A percentile compares a stretch with the other conserved stretches of the same genome.
Conservation (phyloP, 345 rosid genomes). For the Moricandia moricandioides region DNA sequence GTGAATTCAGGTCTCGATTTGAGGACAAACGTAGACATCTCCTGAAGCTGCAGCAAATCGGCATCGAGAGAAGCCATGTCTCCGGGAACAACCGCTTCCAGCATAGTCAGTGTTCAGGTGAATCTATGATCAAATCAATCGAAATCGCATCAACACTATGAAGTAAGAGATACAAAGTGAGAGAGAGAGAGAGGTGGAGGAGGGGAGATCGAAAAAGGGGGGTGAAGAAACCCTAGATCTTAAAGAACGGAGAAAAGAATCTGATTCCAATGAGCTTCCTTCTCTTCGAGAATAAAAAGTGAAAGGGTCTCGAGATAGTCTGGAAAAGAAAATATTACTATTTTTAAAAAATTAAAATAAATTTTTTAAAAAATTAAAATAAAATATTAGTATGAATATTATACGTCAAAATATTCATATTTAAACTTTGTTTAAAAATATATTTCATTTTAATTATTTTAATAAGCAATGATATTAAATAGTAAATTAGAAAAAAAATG, state of each 20-base stretch:
- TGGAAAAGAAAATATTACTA: neutral
- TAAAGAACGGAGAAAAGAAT: constrained; percentile 14
- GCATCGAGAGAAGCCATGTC: constrained; percentile 71
- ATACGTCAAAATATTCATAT: too few species aligned
- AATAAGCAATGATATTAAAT: too few species aligned
- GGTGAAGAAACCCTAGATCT: constrained; percentile 47
- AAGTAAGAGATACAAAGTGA: constrained; percentile 2
- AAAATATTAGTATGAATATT: too few species aligned
- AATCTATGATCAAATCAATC: constrained; percentile 28
- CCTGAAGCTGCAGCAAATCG: constrained; percentile 79
- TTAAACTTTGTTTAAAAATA: too few species aligned
- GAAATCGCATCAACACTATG: constrained; percentile 32
- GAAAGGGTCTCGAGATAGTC: constrained; percentile 19
- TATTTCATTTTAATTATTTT: too few species aligned
- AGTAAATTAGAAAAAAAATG: too few species aligned
- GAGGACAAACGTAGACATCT: constrained; percentile 68
- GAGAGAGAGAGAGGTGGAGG: neutral
- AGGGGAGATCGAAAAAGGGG: constrained; percentile 26
- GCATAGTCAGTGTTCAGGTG: constrained; percentile 37
- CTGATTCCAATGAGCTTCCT: neutral
- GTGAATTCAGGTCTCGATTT: constrained; percentile 75
- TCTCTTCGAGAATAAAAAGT: neutral
- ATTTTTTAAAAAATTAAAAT: too few species aligned
- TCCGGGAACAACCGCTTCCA: constrained; percentile 39
- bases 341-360: too few species aligned